phyloP scores from a whole-genome alignment of 352 stramenopile genomes.

The Pythium scleroteichum region DNA sequence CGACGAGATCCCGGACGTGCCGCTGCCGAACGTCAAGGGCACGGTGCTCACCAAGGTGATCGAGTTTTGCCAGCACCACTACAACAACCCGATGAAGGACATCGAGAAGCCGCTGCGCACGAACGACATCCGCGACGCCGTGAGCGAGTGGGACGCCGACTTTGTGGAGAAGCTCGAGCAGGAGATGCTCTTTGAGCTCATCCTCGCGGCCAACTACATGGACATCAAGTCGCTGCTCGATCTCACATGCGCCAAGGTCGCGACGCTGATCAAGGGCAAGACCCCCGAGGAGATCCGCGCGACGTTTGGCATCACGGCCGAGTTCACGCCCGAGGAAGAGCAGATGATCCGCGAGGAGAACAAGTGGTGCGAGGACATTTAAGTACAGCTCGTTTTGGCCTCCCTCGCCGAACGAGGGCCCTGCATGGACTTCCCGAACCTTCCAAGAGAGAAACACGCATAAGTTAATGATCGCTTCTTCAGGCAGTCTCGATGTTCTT shows the following conservation, averaged over 20 bases:
- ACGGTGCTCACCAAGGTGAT: conserved; percentile 54
- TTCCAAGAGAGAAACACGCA: conserved; percentile 1
- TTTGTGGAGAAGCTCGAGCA: conserved; percentile 54
- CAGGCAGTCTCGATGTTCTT: too few species aligned
- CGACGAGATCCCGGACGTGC: conserved; percentile 46
- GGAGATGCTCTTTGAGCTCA: conserved; percentile 66
- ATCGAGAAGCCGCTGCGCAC: conserved; percentile 65
- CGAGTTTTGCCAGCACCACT: conserved; percentile 60
- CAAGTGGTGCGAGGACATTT: conserved; percentile 66
- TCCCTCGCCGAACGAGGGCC: neutral
- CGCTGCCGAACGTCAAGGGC: conserved; percentile 60
- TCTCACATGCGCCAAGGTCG: conserved; percentile 57
- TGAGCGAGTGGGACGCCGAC: conserved; percentile 58
- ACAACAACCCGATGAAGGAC: conserved; percentile 55
- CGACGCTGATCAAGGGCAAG: conserved; percentile 66
- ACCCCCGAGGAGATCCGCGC: conserved; percentile 60
- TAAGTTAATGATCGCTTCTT: conserved; percentile 21
- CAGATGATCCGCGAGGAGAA: conserved; percentile 66
- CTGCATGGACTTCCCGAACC: neutral
- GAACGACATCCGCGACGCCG: conserved; percentile 45
- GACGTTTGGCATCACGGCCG: conserved; percentile 57
- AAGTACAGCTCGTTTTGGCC: neutral
- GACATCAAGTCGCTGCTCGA: conserved; percentile 71
- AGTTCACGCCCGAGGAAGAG: conserved; percentile 69
- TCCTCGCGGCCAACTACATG: conserved; percentile 70